phyloP scores from a whole-genome alignment of 305 asterid genomes.

The Fraxinus latifolia region DNA sequence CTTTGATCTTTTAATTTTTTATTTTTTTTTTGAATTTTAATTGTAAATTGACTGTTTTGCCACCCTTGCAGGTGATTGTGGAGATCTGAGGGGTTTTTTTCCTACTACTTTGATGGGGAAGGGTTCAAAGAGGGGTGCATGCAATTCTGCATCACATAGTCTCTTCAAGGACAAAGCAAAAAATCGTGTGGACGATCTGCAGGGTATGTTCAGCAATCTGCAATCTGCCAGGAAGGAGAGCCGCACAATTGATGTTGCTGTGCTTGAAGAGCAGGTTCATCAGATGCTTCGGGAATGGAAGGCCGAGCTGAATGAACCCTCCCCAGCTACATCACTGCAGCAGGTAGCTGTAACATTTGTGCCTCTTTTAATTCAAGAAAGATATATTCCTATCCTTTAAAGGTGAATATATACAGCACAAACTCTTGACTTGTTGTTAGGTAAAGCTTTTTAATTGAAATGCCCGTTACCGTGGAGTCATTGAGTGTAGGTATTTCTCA shows the following conservation, averaged over 20 bases:
- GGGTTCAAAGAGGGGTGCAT: conserved; percentile 73
- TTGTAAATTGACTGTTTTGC: conserved; percentile 7
- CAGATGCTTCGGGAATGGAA: conserved; percentile 97
- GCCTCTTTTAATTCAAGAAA: conserved; percentile 6
- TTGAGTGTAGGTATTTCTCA: conserved; percentile 11
- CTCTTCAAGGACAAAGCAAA: conserved; percentile 91
- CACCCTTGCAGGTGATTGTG: conserved; percentile 36
- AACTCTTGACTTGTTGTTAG: conserved; percentile 6
- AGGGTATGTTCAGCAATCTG: conserved; percentile 73
- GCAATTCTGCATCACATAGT: conserved; percentile 79
- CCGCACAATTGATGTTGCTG: conserved; percentile 62
- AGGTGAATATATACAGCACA: conserved; percentile 10
- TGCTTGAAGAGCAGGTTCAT: conserved; percentile 93
- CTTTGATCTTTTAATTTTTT: neutral
- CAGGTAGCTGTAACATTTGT: conserved; percentile 35
- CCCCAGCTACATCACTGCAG: conserved; percentile 92
- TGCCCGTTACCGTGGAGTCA: neutral
- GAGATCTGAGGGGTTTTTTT: conserved; percentile 23
- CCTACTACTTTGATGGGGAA: conserved; percentile 55
- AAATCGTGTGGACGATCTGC: conserved; percentile 89
- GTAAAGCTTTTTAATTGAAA: conserved; percentile 4
- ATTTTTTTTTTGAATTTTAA: neutral
- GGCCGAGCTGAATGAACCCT: conserved; percentile 78
- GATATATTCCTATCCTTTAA: conserved; percentile 5
- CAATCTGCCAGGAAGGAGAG: conserved; percentile 93